Percentiles rank a stretch among this genome's conserved stretches.
Conservation (phyloP, 73 alveolate genomes). For the Stentor coeruleus region DNA sequence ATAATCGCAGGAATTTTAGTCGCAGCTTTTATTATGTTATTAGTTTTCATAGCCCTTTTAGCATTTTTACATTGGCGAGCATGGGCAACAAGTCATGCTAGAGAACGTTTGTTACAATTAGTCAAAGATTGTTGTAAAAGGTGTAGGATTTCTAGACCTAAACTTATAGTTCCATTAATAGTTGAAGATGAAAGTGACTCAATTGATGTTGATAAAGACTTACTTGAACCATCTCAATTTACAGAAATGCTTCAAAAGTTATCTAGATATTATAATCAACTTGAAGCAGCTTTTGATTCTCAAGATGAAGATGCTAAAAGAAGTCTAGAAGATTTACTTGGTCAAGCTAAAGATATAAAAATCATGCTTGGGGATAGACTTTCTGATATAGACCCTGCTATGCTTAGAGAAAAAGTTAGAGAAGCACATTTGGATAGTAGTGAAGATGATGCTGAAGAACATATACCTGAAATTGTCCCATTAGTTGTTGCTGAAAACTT, state of each 20-base stretch:
- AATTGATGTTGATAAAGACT: constrained; percentile 45
- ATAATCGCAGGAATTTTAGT: constrained; percentile 43
- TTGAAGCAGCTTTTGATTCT: constrained; percentile 12
- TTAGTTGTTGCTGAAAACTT: constrained; percentile 7
- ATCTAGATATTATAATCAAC: background rate
- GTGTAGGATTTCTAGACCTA: constrained; percentile 1
- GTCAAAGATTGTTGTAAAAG: constrained; percentile 18
- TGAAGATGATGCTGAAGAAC: constrained; percentile 28
- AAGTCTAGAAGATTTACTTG: background rate
- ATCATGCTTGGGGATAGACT: constrained; percentile 4
- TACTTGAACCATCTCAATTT: constrained; percentile 32
- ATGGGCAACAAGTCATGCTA: constrained; percentile 33
- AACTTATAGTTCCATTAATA: constrained; percentile 7
- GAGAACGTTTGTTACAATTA: constrained; percentile 16
- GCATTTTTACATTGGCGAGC: constrained; percentile 32
- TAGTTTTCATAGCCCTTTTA: constrained; percentile 33
- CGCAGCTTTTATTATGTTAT: constrained; percentile 32
- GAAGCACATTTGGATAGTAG: background rate
- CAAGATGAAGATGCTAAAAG: constrained; percentile 13
- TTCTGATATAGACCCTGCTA: background rate
- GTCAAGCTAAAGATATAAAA: background rate
- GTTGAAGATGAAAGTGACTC: constrained; percentile 34
- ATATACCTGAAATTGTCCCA: constrained; percentile 10
- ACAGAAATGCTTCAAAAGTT: background rate
- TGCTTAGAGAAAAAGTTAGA: background rate